phyloP scores from a whole-genome alignment of 805 yeast species.

The Komagataella ulmi region DNA sequence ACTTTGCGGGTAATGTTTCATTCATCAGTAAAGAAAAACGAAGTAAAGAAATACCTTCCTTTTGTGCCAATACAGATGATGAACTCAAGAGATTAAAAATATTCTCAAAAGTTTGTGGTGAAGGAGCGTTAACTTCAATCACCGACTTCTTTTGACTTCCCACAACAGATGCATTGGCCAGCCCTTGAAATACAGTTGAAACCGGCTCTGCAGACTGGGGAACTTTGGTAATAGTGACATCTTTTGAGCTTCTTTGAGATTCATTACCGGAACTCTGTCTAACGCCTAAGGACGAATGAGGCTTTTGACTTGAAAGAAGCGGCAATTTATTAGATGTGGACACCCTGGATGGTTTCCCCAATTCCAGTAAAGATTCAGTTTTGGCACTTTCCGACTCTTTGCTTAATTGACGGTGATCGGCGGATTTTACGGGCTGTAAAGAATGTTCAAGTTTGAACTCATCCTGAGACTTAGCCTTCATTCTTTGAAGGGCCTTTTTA shows the following conservation, averaged over 20 bases:
- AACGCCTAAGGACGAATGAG: background rate
- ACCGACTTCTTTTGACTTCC: background rate
- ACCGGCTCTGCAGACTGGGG: background rate
- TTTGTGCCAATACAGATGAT: background rate
- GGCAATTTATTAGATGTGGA: background rate
- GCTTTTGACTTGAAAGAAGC: background rate
- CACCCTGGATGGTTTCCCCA: background rate
- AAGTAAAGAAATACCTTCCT: background rate
- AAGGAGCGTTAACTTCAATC: background rate
- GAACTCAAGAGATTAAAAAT: background rate
- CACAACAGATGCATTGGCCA: background rate
- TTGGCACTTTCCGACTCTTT: background rate
- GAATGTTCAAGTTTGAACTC: background rate
- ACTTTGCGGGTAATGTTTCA: background rate
- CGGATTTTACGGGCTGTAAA: background rate
- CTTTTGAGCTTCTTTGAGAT: background rate
- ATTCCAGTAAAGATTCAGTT: background rate
- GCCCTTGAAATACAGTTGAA: conserved; percentile 1
- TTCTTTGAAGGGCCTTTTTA: conserved; percentile 47
- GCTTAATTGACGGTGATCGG: background rate
- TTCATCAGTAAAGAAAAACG: background rate
- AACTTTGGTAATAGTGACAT: background rate
- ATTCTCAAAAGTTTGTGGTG: background rate
- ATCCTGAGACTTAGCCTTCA: conserved; percentile 26
- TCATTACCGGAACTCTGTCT: background rate